These are phyloP conservation scores for Pedinophyceae sp. DNA, from an alignment of 139 green algal species.

Conservation along the genomic window DNA sequence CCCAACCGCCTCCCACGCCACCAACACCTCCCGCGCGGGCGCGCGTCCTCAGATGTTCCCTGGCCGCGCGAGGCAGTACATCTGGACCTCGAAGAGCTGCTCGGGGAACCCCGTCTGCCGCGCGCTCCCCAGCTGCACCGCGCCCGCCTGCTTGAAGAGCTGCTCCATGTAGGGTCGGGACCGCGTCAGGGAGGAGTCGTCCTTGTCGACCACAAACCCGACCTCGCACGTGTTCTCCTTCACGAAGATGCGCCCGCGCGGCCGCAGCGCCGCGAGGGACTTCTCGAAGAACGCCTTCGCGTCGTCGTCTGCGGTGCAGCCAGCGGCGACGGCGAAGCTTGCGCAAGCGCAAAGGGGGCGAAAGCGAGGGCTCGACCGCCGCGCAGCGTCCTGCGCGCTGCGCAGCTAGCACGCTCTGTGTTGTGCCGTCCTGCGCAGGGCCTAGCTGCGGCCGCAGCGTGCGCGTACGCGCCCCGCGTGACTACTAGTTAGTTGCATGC, in stretches of 20 bases:
- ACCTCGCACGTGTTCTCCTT: conserved; percentile 84
- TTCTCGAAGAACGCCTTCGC: conserved; percentile 52
- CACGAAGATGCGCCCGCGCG: conserved; percentile 68
- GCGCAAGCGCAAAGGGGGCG: neutral
- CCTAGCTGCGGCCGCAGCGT: no score
- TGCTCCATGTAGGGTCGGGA: conserved; percentile 54
- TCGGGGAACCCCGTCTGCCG: conserved; percentile 50
- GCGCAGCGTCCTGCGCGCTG: neutral
- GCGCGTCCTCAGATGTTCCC: conserved; percentile 2
- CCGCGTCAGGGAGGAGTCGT: conserved; percentile 73
- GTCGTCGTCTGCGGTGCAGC: conserved; percentile 30
- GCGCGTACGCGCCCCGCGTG: no score
- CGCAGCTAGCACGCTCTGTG: no score
- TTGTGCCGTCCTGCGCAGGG: no score
- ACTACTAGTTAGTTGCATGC: no score
- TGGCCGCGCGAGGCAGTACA: conserved; percentile 44
- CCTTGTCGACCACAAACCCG: conserved; percentile 79
- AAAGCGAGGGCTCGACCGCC: neutral
- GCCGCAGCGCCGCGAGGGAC: conserved; percentile 34
- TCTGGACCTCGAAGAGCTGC: conserved; percentile 54
- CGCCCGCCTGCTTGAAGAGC: conserved; percentile 30
- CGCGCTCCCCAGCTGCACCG: conserved; percentile 14
- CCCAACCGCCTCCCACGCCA: no score
- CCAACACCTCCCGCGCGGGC: no score
- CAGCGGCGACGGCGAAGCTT: no score